These are phyloP conservation scores for Botrytis squamosa DNA, from an alignment of 2,329 filamentous ascomycete species.

Conservation along the genomic window DNA sequence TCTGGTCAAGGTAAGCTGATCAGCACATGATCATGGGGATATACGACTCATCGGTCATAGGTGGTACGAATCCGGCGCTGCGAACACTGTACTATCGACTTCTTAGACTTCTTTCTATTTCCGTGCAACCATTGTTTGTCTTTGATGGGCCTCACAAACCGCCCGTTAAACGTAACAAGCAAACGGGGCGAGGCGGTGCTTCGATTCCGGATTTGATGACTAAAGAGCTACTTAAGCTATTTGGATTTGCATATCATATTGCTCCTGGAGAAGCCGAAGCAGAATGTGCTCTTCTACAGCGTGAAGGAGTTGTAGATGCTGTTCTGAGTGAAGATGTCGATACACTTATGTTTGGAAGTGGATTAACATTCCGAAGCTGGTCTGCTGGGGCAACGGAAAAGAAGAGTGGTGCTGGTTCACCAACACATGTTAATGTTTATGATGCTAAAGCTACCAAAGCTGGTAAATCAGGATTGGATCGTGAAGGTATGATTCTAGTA, in stretches of 20 bases:
- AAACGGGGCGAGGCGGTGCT: slow-evolving; percentile 61
- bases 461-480: slow-evolving; percentile 60
- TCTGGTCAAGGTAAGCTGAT: slow-evolving; percentile 62
- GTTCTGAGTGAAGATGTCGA: slow-evolving; percentile 97
- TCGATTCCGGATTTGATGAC: slow-evolving; percentile 70
- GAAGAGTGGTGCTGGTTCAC: slow-evolving; percentile 59
- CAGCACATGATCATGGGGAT: slow-evolving; percentile 11
- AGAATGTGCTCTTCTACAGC: slow-evolving; percentile 86
- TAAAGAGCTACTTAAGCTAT: slow-evolving; percentile 79
- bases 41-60: slow-evolving; percentile 42
- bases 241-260: slow-evolving; percentile 80
- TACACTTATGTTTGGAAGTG: slow-evolving; percentile 94
- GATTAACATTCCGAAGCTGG: slow-evolving; percentile 76
- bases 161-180: slow-evolving; percentile 83
- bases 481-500: slow-evolving; percentile 89
- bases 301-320: slow-evolving; percentile 80
- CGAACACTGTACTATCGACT: slow-evolving; percentile 92
- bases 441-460: slow-evolving; percentile 58
- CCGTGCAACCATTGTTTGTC: slow-evolving; percentile 85
- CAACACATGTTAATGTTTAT: slow-evolving; percentile 86
- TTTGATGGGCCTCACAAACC: slow-evolving; percentile 88
- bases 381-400: slow-evolving; percentile 60
- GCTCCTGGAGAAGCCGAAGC: slow-evolving; percentile 95
- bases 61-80: slow-evolving; percentile 85
- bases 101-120: slow-evolving; percentile 69